Evolutionary conservation across 2,329 filamentous ascomycete species (phyloP), one percentile per base, ranked within the genome.

Genomic region (Fusarium sp.): DNA sequence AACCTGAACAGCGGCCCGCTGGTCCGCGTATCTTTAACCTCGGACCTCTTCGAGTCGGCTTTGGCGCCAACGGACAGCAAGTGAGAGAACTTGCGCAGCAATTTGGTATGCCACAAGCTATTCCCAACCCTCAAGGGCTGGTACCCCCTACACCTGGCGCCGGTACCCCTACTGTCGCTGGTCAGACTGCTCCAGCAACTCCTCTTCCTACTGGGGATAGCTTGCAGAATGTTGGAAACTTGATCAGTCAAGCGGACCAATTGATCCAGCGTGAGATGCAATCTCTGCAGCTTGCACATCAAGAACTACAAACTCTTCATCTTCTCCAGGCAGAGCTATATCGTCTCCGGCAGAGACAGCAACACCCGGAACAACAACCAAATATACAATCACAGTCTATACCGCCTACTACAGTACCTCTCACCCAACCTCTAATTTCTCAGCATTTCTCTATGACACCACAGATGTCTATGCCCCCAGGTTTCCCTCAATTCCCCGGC

Each of bases 1-100:
- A 67, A 44, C 69, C 55, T 32, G 71, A 68, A 53, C 72, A 64
- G 37, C 68, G 70, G 33, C 72, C 72, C 15, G 79, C 77, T 15
- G 84, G 87, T 54, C 86, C 90, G 68, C 85, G 90, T 44, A 85
- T 93, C 60, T 90, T 92, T 74, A 92, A 93, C 73, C 82, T 96
- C 49, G 93, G 93, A 1, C 93, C 93, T 4, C 83, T 96, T 35
- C 85, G 92, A 32, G 83, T 96, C 26, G 93, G 91, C 1, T 93
- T 95, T 74, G 93, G 91, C n/a, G 90, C 93, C 84, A 92, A 80
- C 79, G 91, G 81, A 80, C 83, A 86, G 23, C 88, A 93, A 63
- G 86, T 93, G 37, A 87, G 90, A 60, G 90, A 93, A 70, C 83
- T 93, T 71, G 90, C 89, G 8, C 88, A 91, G 65, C 88, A 89